Evolutionary conservation across 192 early-diverging fungal species (phyloP), one percentile per base, ranked within the genome.

Genomic region (Fimicolochytrium jonesii): DNA sequence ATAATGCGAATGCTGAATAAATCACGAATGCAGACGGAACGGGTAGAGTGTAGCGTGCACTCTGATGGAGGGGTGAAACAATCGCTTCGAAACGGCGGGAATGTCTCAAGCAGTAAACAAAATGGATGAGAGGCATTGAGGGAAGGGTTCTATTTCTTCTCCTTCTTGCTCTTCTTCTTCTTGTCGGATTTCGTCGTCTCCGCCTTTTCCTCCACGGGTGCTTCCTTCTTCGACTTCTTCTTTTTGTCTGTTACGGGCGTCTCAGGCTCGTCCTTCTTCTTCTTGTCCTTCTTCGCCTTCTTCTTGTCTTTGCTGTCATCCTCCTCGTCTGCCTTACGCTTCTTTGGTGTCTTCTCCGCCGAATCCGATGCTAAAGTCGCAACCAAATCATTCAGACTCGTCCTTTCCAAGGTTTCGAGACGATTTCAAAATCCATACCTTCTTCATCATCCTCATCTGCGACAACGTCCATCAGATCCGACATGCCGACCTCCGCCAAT

Each of bases 401-500:
- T 77, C 71, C 73, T 86, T 86, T 73, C 77, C 77, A 29, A 61
- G 31, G 17, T 61, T 51, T 28, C 17, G 15, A 28, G 13, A 36
- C 53, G 11, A 60, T 46, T 31, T 65, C 64, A 37, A 56, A 53
- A 35, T n/a, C n/a, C n/a, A n/a, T n/a, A n/a, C 71, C 69, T 44
- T 75, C 68, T 18, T 76, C 82, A 25, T 69, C 64, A 50, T 76
- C 83, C 22, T 78, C 86, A 37, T 72, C 74, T 13, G 59, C 78
- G n/a, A 83, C 87, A 35, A 80, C 81, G 26, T 84, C 86, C 52
- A 88, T 73, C 43, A 77, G 72, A 15, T 67, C 72, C 6, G 72
- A 68, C 54, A 70, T 59, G 26, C 70, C 79, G 31, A 87, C 89
- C 68, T 86, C 85, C 79, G 92, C 84, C 56, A 86, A 57, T 18